Percentiles rank a stretch among this genome's conserved stretches.
phyloP scores from a whole-genome alignment of 108 stramenopile genomes.

The Nitzschia sp. region DNA sequence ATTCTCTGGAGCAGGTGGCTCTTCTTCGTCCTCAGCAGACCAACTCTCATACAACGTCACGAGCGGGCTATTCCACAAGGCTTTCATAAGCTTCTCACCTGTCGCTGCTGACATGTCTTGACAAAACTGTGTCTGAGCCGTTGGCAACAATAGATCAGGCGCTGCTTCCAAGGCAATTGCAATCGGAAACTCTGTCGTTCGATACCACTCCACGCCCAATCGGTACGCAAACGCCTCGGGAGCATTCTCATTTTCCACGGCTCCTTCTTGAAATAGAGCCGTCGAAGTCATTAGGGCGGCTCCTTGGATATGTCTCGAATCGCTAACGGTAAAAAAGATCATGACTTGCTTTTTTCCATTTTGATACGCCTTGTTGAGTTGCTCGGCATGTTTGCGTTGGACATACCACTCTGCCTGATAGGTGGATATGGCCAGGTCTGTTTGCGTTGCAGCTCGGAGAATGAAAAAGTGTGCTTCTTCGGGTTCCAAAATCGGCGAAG shows the following conservation, averaged over 20 bases:
- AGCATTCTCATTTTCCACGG: slow-evolving; percentile 37
- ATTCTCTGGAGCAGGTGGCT: slow-evolving; percentile 73
- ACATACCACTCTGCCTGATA: slow-evolving; percentile 81
- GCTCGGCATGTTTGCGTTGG: slow-evolving; percentile 72
- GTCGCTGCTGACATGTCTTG: slow-evolving; percentile 79
- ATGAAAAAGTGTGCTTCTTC: slow-evolving; percentile 82
- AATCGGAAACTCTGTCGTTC: slow-evolving; percentile 82
- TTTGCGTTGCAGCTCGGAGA: slow-evolving; percentile 65
- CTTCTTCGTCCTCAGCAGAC: slow-evolving; percentile 58
- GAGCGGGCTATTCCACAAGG: slow-evolving; percentile 84
- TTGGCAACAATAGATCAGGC: slow-evolving; percentile 77
- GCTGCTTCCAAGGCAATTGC: slow-evolving; percentile 79
- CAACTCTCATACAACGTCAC: slow-evolving; percentile 83
- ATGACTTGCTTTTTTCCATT: slow-evolving; percentile 69
- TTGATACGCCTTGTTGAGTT: slow-evolving; percentile 59
- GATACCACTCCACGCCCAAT: slow-evolving; percentile 79
- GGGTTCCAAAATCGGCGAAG: slow-evolving; percentile 83
- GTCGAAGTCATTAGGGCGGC: slow-evolving; percentile 74
- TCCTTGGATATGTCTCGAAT: slow-evolving; percentile 84
- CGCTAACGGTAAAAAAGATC: slow-evolving; percentile 84
- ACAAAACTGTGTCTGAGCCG: slow-evolving; percentile 69
- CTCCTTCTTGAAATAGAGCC: slow-evolving; percentile 47
- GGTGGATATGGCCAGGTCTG: slow-evolving; percentile 74
- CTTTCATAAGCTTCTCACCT: slow-evolving; percentile 87
- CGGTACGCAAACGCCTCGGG: slow-evolving; percentile 57